Base-by-base conservation (phyloP, 2,329 filamentous ascomycete genomes). In the Scortechinia acanthostroma region DNA sequence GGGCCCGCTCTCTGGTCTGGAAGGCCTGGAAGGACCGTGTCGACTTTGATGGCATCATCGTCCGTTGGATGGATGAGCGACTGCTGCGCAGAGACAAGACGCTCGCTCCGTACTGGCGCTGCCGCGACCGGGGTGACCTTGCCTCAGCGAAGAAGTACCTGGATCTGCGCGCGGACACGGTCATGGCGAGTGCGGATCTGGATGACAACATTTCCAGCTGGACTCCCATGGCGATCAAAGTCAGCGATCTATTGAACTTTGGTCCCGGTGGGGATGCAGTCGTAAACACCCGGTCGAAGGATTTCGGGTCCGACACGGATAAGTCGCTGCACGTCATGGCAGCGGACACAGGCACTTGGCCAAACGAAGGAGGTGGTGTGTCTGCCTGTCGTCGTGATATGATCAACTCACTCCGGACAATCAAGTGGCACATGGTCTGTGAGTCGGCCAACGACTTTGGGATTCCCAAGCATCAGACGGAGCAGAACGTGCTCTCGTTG, bases 371-470 rank as follows among this genome's bases (percentile, higher is more conserved):
- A 23, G 73, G 73, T 47, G 73, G 73, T 51, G 73, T 77, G 14
- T 76, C 73, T 28, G 73, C 73, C 46, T 77, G 73, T 57, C 63
- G 73, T 33, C 64, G 73, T 37, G 73, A 77, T 52, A 64, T 77
- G 54, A 71, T 77, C 54, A 74, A 77, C 51, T 70, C 68, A 14
- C 67, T 74, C 49, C 62, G 63, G 37, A 74, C 70, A 0, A 73
- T 77, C 50, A 68, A 71, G 46, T 74, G 73, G 60, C 72, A 77
- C 51, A 73, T 76, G 51, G 59, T 77, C 37, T 71, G 70, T 43
- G 73, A 77, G 57, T 70, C 70, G 4, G 73, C 73, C 5, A 75
- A 74, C 51, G 73, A 77, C 48, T 77, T 68, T 48, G 73, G 73
- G 22, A 64, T 75, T 17, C 73, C 73, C 4, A 69, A 73, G 16